phyloP scores from a whole-genome alignment of 1,139 yeast genomes.

The Geotrichum europaeum region DNA sequence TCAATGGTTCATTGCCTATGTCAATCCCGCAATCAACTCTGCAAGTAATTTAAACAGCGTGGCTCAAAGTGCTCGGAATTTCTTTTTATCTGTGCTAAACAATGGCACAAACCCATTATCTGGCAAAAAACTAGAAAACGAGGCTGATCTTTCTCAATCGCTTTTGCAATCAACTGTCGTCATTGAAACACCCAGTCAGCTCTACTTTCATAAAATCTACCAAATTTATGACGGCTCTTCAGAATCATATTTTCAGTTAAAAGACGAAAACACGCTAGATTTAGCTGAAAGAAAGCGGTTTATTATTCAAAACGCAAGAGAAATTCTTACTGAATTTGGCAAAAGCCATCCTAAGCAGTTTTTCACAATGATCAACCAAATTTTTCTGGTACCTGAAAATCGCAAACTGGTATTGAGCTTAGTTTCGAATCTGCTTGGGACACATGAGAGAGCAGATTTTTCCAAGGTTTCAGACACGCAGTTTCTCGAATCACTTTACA shows the following conservation, averaged over 20 bases:
- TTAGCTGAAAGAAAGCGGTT: slow-evolving; percentile 39
- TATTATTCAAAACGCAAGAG: slow-evolving; percentile 42
- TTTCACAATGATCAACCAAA: slow-evolving; percentile 6
- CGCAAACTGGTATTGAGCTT: slow-evolving; percentile 8
- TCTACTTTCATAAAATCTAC: slow-evolving; percentile 5
- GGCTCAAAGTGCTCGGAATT: slow-evolving; percentile 42
- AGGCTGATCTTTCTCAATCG: neutral
- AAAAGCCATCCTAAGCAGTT: slow-evolving; percentile 2
- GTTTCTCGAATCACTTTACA: slow-evolving; percentile 30
- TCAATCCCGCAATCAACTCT: slow-evolving; percentile 53
- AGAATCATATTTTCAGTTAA: slow-evolving; percentile 2
- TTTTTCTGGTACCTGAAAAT: slow-evolving; percentile 3
- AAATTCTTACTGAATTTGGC: slow-evolving; percentile 29
- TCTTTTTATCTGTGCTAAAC: slow-evolving; percentile 39
- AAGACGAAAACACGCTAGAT: slow-evolving; percentile 14
- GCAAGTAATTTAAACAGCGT: slow-evolving; percentile 43
- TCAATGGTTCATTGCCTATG: slow-evolving; percentile 49
- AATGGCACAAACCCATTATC: slow-evolving; percentile 14
- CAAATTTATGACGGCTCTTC: slow-evolving; percentile 3
- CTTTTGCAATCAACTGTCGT: neutral
- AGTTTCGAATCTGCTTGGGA: slow-evolving; percentile 6
- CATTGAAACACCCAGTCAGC: slow-evolving; percentile 10
- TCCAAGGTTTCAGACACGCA: slow-evolving; percentile 7
- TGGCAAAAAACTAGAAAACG: slow-evolving; percentile 19
- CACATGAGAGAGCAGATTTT: neutral